These are phyloP conservation scores for Pythium aquatile DNA, from an alignment of 352 stramenopile genomes.

Conservation along the genomic window DNA sequence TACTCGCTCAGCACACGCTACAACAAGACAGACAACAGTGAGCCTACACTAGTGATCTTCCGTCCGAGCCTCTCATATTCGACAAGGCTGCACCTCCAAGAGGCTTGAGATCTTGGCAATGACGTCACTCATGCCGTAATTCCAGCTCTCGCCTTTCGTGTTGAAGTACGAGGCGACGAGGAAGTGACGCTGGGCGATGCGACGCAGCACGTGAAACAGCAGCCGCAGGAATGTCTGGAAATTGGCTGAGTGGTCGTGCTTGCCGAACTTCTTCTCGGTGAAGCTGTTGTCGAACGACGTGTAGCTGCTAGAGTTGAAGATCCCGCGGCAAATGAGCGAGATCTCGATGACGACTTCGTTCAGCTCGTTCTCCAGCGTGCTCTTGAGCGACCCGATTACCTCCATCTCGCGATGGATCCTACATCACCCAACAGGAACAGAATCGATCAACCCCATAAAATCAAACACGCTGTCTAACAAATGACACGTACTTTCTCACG, in stretches of 20 bases:
- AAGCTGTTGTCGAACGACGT: slow-evolving; percentile 79
- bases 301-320: slow-evolving; percentile 73
- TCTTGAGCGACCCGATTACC: slow-evolving; percentile 72
- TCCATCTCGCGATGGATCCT: slow-evolving; percentile 77
- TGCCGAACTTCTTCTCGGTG: slow-evolving; percentile 70
- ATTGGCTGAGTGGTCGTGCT: slow-evolving; percentile 57
- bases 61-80: too few species aligned
- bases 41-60: too few species aligned
- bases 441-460: too few species aligned
- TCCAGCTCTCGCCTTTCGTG: slow-evolving; percentile 53
- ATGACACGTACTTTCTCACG: slow-evolving; percentile 51
- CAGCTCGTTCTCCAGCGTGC: slow-evolving; percentile 62
- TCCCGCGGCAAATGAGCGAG: slow-evolving; percentile 63
- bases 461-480: too few species aligned
- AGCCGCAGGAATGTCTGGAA: slow-evolving; percentile 71
- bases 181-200: slow-evolving; percentile 66
- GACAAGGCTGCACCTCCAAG: slow-evolving; percentile 40
- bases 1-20: slow-evolving; percentile 68
- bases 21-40: not conserved
- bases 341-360: slow-evolving; percentile 58
- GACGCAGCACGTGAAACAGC: slow-evolving; percentile 62
- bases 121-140: slow-evolving; percentile 68
- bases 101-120: slow-evolving; percentile 61
- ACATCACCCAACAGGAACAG: not conserved
- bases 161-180: slow-evolving; percentile 67